These are phyloP conservation scores for Stachybotrys chlorohalonatus DNA, from an alignment of 2,329 filamentous ascomycete genomes.

Conservation along the genomic window DNA sequence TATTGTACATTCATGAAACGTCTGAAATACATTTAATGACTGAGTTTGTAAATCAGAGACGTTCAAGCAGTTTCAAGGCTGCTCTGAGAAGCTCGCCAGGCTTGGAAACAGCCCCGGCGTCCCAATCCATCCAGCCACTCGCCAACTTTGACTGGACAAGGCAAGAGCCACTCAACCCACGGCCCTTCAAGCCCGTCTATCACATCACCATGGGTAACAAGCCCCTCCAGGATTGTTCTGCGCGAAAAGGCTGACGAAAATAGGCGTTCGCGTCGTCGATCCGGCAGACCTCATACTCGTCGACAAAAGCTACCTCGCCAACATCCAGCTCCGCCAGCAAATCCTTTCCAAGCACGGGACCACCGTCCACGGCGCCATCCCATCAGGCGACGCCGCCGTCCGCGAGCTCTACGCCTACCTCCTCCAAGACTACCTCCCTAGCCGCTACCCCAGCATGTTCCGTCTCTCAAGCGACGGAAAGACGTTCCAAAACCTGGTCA, in stretches of 20 bases:
- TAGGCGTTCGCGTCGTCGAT: constrained; percentile 31
- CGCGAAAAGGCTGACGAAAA: not conserved
- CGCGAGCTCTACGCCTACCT: constrained; percentile 40
- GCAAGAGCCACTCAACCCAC: constrained; percentile 26
- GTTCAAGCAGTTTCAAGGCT: no score
- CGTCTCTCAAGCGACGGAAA: constrained; percentile 19
- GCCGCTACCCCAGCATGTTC: constrained; percentile 40
- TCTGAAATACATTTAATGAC: no score
- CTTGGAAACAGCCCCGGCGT: not conserved
- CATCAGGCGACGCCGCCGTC: constrained; percentile 30
- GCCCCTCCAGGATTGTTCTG: not conserved
- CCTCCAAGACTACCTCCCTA: constrained; percentile 35
- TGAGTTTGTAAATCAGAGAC: no score
- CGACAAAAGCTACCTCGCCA: constrained; percentile 38
- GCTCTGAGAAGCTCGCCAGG: not conserved
- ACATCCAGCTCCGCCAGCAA: constrained; percentile 28
- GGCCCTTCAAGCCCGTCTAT: constrained; percentile 43
- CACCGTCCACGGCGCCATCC: constrained; percentile 32
- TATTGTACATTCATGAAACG: no score
- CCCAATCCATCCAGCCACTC: constrained; percentile 12
- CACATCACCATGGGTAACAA: constrained; percentile 44
- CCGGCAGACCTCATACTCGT: constrained; percentile 44
- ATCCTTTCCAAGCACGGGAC: constrained; percentile 28
- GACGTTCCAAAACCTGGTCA: constrained; percentile 30
- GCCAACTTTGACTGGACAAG: constrained; percentile 29